Evolutionary conservation across 108 stramenopile species (phyloP), one percentile per base, ranked within the genome.

Genomic region (Discostella stelligeroides): DNA sequence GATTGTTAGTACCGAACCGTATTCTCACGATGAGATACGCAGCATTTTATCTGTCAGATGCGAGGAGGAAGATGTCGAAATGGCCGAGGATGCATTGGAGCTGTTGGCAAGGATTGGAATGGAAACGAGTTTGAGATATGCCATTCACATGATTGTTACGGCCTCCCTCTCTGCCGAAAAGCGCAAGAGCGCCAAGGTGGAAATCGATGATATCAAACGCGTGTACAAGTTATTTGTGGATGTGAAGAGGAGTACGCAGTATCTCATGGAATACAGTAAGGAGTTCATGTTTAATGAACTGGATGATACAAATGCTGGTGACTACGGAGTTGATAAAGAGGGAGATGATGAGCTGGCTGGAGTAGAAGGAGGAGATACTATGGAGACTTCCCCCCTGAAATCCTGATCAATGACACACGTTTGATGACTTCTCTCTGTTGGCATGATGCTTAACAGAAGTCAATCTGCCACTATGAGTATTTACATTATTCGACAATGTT

Each of bases 131-230:
- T 85, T 99, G 62, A 97, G 98, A 12, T 99, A 99, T 73, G 98
- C 98, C 18, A 98, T 99, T 64, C 98, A 99, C 54, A 95, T 98
- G 96, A 98, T 99, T 68, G 98, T 94, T 68, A 89, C 95, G 6
- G 84, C 97, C 4, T 91, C 83, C 45, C 81, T 99, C 60, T 79
- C 82, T 10, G 95, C 97, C 15, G 71, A 82, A 43, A 98, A 98
- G 74, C 70, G 92, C 54, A 98, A 98, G 59, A 89, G 89, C 28
- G 73, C 85, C 7, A 73, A 89, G 68, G 98, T 99, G 43, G 92
- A 94, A 41, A 71, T 96, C 49, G 72, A 79, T 21, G 96, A 98
- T 72, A 84, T 97, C 60, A 92, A 95, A 75, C 76, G 86, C 43
- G 95, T 95, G 14, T 98, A 96, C 80, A 70, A 68, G 12, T 81